Base-by-base conservation (phyloP, 352 stramenopile genomes). In the Pythium oligandrum region DNA sequence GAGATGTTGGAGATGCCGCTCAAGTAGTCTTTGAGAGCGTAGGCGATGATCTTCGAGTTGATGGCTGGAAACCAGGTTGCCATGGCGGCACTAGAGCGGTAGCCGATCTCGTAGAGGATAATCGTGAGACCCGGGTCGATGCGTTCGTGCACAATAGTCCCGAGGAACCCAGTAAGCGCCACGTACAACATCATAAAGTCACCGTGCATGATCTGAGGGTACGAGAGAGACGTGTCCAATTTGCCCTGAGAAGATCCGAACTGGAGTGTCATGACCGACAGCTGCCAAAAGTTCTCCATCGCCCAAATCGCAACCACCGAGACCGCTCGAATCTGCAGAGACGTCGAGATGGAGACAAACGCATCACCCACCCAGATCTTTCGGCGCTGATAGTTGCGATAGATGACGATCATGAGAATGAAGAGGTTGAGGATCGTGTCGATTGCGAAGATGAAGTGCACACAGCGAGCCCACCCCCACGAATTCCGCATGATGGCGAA, bases 401-500 rank as follows among this genome's bases (percentile, higher is more conserved):
- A 72, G 6, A 51, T 52, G 12, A 77, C 52, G 11, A 76, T 12
- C 10, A 65, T 42, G 3, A 80, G 53, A 26, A 75, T 48, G 31
- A 70, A 8, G 1, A 80, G 44, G 17, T 67, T 71, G 2, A 71
- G 57, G 9, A 75, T 48, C 0, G 63, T 70, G 48, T 80, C 65
- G 7, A 67, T 40, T 3, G 45, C 68, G 40, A 81, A 68, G 30
- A 78, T 49, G 30, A 83, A 33, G 35, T 83, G 66, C 36, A 83
- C 59, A 3, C 63, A 38, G 31, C 81, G 68, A 2, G 79, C 68
- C 73, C 71, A 84, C 6, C 66, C 63, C 71, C 73, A 84, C 30
- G 68, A 75, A 43, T 84, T 61, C 17, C 62, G 51, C 33, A 78
- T 61, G 0, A 70, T 17, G 0, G 63, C 40, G 11, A 55, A 53